phyloP scores from a whole-genome alignment of 257 asterid genomes.

The Verbena officinalis region DNA sequence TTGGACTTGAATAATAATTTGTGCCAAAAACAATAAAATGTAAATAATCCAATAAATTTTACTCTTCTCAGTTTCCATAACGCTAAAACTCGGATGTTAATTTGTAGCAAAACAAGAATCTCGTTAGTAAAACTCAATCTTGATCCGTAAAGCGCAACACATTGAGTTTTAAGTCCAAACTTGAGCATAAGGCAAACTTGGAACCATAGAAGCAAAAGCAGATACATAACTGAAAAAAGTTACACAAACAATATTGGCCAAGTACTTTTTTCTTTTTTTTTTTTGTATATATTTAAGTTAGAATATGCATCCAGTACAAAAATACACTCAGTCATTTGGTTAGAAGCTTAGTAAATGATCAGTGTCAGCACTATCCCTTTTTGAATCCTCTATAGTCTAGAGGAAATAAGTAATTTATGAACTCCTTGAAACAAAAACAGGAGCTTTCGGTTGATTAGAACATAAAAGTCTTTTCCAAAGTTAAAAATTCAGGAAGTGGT shows the following conservation, averaged over 20 bases:
- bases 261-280: conserved; percentile 8
- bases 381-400: conserved; percentile 4
- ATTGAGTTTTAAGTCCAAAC: no score
- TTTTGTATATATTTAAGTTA: neutral
- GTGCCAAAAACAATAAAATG: no score
- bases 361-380: conserved; percentile 17
- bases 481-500: neutral
- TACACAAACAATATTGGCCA: neutral
- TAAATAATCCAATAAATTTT: no score
- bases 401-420: conserved; percentile 17
- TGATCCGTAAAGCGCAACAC: no score
- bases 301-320: conserved; percentile 25
- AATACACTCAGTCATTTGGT: conserved; percentile 25
- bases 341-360: conserved; percentile 33
- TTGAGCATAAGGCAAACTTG: no score
- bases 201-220: conserved; percentile 20
- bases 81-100: no score
- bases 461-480: neutral
- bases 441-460: conserved; percentile 25
- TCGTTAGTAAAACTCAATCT: no score
- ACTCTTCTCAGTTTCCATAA: no score
- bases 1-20: no score
- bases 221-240: neutral
- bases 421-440: conserved; percentile 25
- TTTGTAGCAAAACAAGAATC: no score